Conservation (phyloP, 768 basidiomycete genomes). For the Trametes meyenii region DNA sequence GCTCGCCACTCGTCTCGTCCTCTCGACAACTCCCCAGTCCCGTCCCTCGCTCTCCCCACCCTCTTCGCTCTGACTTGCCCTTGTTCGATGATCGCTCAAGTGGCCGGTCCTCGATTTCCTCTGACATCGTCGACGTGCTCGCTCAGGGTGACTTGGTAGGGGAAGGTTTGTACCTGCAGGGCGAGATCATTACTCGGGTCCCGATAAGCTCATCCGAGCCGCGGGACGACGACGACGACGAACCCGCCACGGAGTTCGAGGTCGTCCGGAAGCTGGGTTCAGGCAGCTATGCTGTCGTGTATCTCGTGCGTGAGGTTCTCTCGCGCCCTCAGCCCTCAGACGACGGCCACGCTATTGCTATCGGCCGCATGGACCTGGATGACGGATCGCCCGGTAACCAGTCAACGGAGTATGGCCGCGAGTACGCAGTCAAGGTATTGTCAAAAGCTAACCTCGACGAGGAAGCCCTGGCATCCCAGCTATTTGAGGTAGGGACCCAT, state of each 20-base stretch:
- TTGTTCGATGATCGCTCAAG: constrained; percentile 23
- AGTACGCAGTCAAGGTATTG: constrained; percentile 95
- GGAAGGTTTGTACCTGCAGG: constrained; percentile 65
- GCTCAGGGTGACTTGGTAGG: constrained; percentile 74
- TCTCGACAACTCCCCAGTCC: constrained; percentile 29
- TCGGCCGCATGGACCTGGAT: constrained; percentile 37
- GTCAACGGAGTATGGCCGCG: constrained; percentile 59
- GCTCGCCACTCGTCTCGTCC: constrained; percentile 30
- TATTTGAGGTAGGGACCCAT: constrained; percentile 71
- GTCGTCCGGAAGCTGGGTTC: constrained; percentile 86
- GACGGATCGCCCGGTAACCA: constrained; percentile 29
- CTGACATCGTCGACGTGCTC: constrained; percentile 62
- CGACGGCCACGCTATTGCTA: constrained; percentile 51
- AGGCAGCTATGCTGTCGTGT: constrained; percentile 93
- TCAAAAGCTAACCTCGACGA: constrained; percentile 92
- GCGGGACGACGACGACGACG: constrained; percentile 38
- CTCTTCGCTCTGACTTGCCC: constrained; percentile 24
- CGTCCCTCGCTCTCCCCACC: constrained; percentile 28
- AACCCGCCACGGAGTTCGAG: constrained; percentile 71
- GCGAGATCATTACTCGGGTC: constrained; percentile 64
- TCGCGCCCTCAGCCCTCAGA: constrained; percentile 40
- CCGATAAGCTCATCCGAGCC: constrained; percentile 44
- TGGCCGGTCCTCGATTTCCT: constrained; percentile 38
- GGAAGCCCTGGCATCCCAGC: constrained; percentile 85
- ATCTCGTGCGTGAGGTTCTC: constrained; percentile 79